Evolutionary conservation across 805 yeast species (phyloP).

Genomic region (Kurtzmaniella cleridarum): DNA sequence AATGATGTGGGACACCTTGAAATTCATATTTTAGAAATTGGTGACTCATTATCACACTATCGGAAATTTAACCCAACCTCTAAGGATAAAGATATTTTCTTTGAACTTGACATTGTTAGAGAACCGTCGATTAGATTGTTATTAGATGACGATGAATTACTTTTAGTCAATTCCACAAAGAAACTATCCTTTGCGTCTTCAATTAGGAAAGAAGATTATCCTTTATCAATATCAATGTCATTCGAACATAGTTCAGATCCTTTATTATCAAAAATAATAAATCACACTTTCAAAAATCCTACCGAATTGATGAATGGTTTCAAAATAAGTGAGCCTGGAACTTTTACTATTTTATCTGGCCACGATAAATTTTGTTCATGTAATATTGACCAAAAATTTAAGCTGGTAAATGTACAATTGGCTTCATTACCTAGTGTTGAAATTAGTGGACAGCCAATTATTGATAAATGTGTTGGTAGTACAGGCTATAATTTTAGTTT

Average conservation of each 20-base stretch:
- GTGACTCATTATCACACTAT: slow-evolving; percentile 28
- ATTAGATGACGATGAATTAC: slow-evolving; percentile 13
- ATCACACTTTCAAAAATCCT: slow-evolving; percentile 17
- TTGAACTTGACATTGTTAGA: slow-evolving; percentile 19
- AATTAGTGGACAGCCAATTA: slow-evolving; percentile 52
- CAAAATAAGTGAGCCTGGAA: slow-evolving; percentile 55
- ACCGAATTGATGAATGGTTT: slow-evolving; percentile 26
- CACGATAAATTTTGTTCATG: slow-evolving; percentile 65
- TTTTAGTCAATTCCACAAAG: slow-evolving; percentile 18
- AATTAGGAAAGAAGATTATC: slow-evolving; percentile 34
- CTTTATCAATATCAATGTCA: slow-evolving; percentile 36
- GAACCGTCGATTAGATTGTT: slow-evolving; percentile 19
- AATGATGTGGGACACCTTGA: slow-evolving; percentile 20
- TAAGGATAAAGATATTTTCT: slow-evolving; percentile 30
- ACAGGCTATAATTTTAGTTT: slow-evolving; percentile 71
- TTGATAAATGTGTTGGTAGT: slow-evolving; percentile 89
- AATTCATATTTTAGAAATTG: slow-evolving; percentile 28
- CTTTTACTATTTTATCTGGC: slow-evolving; percentile 51
- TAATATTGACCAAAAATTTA: slow-evolving; percentile 23
- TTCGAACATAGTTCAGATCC: slow-evolving; percentile 21
- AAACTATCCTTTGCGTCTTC: slow-evolving; percentile 3
- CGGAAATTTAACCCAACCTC: slow-evolving; percentile 33
- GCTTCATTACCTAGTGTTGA: slow-evolving; percentile 37
- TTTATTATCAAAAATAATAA: slow-evolving; percentile 11
- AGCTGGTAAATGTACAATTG: slow-evolving; percentile 37